Conservation (phyloP, 2,329 filamentous ascomycete genomes). For the Cryphonectria naterciae region DNA sequence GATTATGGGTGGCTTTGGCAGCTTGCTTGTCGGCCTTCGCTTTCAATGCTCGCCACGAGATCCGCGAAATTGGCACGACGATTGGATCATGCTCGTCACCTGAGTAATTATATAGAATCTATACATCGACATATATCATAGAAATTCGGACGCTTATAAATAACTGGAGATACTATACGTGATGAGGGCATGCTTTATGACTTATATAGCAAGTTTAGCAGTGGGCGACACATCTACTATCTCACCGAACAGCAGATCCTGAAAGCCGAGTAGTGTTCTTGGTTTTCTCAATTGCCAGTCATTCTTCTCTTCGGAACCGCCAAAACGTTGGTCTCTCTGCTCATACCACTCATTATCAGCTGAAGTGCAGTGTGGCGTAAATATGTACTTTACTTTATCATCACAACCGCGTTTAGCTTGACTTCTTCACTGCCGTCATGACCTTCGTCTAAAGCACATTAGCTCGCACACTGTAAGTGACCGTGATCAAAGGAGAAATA, state of each 20-base stretch:
- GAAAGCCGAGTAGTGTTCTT: not conserved
- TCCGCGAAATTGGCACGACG: constrained; percentile 11
- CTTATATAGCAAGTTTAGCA: constrained; percentile 1
- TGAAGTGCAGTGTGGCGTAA: not conserved
- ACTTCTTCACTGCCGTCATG: not conserved
- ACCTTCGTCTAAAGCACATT: constrained; percentile 1
- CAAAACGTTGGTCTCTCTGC: not conserved
- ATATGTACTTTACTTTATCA: not conserved
- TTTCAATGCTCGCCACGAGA: constrained; percentile 3
- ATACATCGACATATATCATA: not conserved
- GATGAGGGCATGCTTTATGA: not conserved
- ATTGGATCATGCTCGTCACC: constrained; percentile 13
- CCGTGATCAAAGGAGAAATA: not conserved
- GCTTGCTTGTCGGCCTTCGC: not conserved
- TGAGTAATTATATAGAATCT: not conserved
- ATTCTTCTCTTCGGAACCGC: constrained; percentile 1
- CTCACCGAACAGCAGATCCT: not conserved
- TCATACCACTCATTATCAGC: not conserved
- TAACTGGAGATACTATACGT: not conserved
- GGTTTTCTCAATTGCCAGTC: not conserved
- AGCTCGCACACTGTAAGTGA: constrained; percentile 1
- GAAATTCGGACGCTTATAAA: not conserved
- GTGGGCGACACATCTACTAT: constrained; percentile 5
- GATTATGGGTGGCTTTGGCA: not conserved
- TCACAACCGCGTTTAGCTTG: not conserved